These are phyloP conservation scores for Styphnolobium japonicum DNA, from an alignment of 306 rosid species.

Conservation along the genomic window DNA sequence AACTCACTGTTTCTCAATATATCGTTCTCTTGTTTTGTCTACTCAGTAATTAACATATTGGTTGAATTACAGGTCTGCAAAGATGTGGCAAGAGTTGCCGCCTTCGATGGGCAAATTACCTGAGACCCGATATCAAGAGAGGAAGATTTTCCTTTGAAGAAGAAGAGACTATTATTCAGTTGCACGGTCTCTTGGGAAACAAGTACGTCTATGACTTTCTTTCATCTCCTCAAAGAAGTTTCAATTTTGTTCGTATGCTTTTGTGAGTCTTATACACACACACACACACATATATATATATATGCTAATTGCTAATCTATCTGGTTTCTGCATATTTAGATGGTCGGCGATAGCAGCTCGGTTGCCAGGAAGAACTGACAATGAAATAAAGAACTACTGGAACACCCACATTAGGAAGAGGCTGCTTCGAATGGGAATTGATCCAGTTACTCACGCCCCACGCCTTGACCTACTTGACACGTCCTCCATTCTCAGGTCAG, in stretches of 20 bases:
- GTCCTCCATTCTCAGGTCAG: conserved; percentile 49
- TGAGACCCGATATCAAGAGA: conserved; percentile 84
- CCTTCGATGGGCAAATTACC: conserved; percentile 85
- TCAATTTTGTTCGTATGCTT: too few relatives aligned
- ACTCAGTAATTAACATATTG: not conserved
- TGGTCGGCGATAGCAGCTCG: conserved; percentile 86
- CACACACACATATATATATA: too few relatives aligned
- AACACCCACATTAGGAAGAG: conserved; percentile 75
- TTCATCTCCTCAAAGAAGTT: not conserved
- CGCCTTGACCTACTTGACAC: conserved; percentile 69
- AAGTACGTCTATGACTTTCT: conserved; percentile 40
- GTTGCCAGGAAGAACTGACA: conserved; percentile 85
- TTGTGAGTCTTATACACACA: not conserved
- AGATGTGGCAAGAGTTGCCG: conserved; percentile 94
- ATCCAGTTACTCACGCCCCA: conserved; percentile 76
- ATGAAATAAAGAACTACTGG: conserved; percentile 88
- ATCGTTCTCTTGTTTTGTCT: not conserved
- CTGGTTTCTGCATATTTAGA: conserved; percentile 29
- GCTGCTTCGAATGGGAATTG: conserved; percentile 72
- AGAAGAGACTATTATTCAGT: conserved; percentile 76
- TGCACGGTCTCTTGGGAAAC: conserved; percentile 79
- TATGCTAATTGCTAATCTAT: not conserved
- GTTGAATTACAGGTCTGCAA: conserved; percentile 45
- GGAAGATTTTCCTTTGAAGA: conserved; percentile 88
- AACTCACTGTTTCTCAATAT: not conserved